Conservation (phyloP, 148 eudicot species). For the Chenopodium formosanum region DNA sequence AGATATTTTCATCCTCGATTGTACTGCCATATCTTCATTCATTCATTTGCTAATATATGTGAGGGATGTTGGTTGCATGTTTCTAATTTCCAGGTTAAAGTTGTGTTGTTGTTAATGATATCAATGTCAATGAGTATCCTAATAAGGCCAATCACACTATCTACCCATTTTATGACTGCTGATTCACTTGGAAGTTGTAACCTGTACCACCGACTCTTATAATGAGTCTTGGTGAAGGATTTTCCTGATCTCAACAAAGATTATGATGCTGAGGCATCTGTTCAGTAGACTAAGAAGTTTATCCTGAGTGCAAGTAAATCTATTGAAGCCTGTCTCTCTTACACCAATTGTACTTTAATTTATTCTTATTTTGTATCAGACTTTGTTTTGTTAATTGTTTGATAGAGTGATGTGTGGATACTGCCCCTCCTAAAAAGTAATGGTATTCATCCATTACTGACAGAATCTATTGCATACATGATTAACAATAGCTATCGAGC, state of each 20-base stretch:
- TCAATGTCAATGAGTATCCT: neutral
- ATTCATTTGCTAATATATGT: neutral
- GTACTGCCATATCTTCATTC: neutral
- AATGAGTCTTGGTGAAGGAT: neutral
- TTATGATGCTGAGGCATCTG: neutral
- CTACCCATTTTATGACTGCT: neutral
- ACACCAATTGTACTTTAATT: neutral
- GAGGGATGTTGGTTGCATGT: neutral
- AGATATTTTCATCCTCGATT: neutral
- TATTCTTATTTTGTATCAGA: neutral
- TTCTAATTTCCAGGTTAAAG: neutral
- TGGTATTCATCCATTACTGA: neutral
- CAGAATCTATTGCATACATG: no score
- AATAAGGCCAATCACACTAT: neutral
- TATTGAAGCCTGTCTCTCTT: neutral
- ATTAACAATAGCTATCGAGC: neutral
- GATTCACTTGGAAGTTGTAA: neutral
- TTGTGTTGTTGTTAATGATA: neutral
- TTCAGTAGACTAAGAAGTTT: neutral
- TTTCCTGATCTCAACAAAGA: neutral
- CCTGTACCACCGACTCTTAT: neutral
- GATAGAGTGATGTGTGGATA: neutral
- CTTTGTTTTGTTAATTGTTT: neutral
- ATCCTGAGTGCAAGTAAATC: neutral
- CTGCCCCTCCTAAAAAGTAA: neutral